Evolutionary conservation across 148 eudicot species (phyloP).

Genomic region (Suaeda aralocaspica): DNA sequence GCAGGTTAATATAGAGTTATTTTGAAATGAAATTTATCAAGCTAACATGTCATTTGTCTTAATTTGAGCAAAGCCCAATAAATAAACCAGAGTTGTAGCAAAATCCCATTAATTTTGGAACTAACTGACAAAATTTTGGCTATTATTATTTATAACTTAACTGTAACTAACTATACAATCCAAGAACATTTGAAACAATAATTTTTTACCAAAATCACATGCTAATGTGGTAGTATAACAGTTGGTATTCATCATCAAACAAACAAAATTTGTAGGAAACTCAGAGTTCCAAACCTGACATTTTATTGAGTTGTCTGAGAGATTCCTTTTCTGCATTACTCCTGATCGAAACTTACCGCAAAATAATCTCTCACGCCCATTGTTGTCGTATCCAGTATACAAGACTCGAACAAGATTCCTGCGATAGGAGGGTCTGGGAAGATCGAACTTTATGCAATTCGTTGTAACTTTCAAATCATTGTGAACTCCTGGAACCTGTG

Average conservation of each 20-base stretch:
- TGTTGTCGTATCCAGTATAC: too few species aligned
- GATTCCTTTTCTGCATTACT: slow-evolving; percentile 9
- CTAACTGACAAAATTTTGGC: not conserved
- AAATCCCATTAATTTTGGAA: not conserved
- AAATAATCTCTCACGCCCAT: not conserved
- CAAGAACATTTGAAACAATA: not conserved
- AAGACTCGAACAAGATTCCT: too few species aligned
- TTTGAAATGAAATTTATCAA: not conserved
- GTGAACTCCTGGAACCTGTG: too few species aligned
- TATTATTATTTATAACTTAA: not conserved
- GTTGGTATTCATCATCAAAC: not conserved
- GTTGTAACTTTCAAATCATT: too few species aligned
- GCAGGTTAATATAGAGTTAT: too few species aligned
- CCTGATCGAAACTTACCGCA: not conserved
- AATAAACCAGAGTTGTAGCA: not conserved
- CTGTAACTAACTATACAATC: slow-evolving; percentile 5
- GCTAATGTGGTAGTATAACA: not conserved
- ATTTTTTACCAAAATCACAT: not conserved
- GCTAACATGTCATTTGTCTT: not conserved
- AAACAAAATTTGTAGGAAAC: not conserved
- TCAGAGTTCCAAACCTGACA: slow-evolving; percentile 3
- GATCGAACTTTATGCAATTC: too few species aligned
- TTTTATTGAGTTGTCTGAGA: not conserved
- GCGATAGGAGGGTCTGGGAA: too few species aligned
- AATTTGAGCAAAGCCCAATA: not conserved